Evolutionary conservation across 306 rosid genomes (phyloP), one percentile per base, ranked within the genome.

Genomic region (Inga leiocalycina): DNA sequence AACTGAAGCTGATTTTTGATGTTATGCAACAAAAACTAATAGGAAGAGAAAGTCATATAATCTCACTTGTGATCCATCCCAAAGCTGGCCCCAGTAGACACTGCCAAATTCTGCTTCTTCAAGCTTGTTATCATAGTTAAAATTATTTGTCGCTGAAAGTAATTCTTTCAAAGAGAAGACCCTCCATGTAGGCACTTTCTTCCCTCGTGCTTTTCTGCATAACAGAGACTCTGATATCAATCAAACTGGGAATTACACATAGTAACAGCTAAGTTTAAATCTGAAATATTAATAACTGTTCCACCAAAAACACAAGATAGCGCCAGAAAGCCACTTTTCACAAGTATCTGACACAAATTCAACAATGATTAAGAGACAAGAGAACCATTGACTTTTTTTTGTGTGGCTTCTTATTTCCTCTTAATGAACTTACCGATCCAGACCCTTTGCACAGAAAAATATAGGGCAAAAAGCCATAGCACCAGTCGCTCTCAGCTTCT

Each of bases 81-180:
- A 92, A 35, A 96, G 99, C 91, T 96, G 99, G 70, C 99, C 99
- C 99, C 99, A 96, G 83, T 96, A 96, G 37, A 96, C 97, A 77
- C 99, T 94, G 70, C 99, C 97, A 72, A 92, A 96, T 54, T 94
- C 98, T 6, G 98, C 98, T 88, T 96, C 99, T 24, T 98, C 99
- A 17, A 96, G 97, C 84, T 94, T 96, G 92, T 96, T 96, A 78
- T 96, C 99, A 71, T 92, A 94, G 86, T 96, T 96, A 81, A 96
- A 96, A 81, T 92, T 96, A 88, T 94, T 96, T 70, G 99, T 96
- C 10, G 99, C 99, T 0, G 97, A 88, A 74, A 88, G 97, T 17
- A 96, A 86, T 81, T 96, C 99, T 91, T 94, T 96, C 88, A 96
- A 83, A 27, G 99, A 90, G 85, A 96, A 96, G 51, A 94, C 91